phyloP scores from a whole-genome alignment of 495 filamentous ascomycete species.

The Penicillium herquei region DNA sequence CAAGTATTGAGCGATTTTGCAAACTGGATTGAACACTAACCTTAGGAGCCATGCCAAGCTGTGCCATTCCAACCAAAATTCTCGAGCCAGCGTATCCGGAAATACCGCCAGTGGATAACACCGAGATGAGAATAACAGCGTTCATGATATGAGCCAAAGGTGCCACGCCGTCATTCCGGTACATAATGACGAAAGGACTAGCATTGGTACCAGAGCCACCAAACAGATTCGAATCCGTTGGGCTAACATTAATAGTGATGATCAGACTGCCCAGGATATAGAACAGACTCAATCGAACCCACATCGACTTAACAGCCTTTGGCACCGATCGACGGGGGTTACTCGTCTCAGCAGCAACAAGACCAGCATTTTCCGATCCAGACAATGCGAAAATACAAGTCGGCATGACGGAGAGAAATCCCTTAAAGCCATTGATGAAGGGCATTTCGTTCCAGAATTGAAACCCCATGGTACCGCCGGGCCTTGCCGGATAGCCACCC shows the following conservation, averaged over 20 bases:
- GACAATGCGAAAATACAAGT: slow-evolving; percentile 66
- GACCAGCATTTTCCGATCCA: slow-evolving; percentile 56
- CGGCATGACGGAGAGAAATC: slow-evolving; percentile 64
- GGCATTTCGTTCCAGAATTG: slow-evolving; percentile 64
- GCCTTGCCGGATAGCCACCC: slow-evolving; percentile 32
- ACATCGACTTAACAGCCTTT: slow-evolving; percentile 62
- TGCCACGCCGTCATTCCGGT: slow-evolving; percentile 44
- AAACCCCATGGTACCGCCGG: slow-evolving; percentile 52
- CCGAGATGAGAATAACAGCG: slow-evolving; percentile 42
- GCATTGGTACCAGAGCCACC: slow-evolving; percentile 44
- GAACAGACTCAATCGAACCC: slow-evolving; percentile 65
- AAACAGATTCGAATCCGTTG: slow-evolving; percentile 34
- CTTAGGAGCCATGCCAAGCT: slow-evolving; percentile 51
- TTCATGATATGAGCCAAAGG: slow-evolving; percentile 44
- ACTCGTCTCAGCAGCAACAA: slow-evolving; percentile 62
- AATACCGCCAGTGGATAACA: slow-evolving; percentile 52
- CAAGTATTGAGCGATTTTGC: too few relatives aligned
- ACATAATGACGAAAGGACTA: slow-evolving; percentile 59
- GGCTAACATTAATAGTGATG: slow-evolving; percentile 57
- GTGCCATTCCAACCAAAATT: slow-evolving; percentile 54
- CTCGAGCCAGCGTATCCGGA: slow-evolving; percentile 59
- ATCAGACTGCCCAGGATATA: slow-evolving; percentile 51
- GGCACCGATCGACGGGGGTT: slow-evolving; percentile 62
- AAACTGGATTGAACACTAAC: slow-evolving; percentile 21
- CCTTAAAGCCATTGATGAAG: slow-evolving; percentile 68